Conservation (phyloP, 2,329 filamentous ascomycete genomes). For the Pseudogymnoascus destructans region DNA sequence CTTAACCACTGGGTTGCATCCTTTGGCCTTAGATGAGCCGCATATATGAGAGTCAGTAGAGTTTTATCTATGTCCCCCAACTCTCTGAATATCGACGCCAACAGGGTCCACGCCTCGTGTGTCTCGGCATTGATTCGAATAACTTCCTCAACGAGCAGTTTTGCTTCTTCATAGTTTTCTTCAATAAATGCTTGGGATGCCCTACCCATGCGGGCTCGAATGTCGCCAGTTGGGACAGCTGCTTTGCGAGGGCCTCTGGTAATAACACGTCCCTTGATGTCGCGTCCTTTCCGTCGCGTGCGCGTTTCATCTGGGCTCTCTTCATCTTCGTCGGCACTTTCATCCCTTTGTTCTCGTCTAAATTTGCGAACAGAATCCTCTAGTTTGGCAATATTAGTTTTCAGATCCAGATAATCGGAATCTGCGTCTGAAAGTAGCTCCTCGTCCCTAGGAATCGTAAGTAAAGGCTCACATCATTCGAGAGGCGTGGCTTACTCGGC, state of each 20-base stretch:
- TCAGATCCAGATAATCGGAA: conserved; percentile 31
- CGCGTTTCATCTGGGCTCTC: conserved; percentile 9
- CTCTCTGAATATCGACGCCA: conserved; percentile 49
- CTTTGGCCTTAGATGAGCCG: conserved; percentile 49
- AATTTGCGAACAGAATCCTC: conserved; percentile 21
- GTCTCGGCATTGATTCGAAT: conserved; percentile 57
- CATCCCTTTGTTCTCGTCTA: conserved; percentile 13
- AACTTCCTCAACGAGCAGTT: conserved; percentile 46
- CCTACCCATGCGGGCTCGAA: conserved; percentile 51
- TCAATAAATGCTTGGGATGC: conserved; percentile 57
- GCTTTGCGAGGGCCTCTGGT: conserved; percentile 37
- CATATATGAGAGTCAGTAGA: conserved; percentile 46
- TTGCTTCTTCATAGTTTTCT: conserved; percentile 45
- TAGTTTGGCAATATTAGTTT: conserved; percentile 29
- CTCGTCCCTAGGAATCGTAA: conserved; percentile 7
- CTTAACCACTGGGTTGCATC: conserved; percentile 45
- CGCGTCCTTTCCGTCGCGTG: conserved; percentile 10
- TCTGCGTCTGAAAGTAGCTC: conserved; percentile 26
- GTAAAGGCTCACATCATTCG: not conserved
- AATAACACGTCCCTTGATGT: conserved; percentile 8
- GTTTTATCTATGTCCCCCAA: conserved; percentile 43
- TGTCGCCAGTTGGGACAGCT: conserved; percentile 56
- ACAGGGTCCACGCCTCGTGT: conserved; percentile 49
- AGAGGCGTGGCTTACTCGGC: not conserved
- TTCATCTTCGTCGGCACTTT: conserved; percentile 1